These are phyloP conservation scores for Ustilago loliicola DNA, from an alignment of 1,284 basidiomycete genomes.

Conservation along the genomic window DNA sequence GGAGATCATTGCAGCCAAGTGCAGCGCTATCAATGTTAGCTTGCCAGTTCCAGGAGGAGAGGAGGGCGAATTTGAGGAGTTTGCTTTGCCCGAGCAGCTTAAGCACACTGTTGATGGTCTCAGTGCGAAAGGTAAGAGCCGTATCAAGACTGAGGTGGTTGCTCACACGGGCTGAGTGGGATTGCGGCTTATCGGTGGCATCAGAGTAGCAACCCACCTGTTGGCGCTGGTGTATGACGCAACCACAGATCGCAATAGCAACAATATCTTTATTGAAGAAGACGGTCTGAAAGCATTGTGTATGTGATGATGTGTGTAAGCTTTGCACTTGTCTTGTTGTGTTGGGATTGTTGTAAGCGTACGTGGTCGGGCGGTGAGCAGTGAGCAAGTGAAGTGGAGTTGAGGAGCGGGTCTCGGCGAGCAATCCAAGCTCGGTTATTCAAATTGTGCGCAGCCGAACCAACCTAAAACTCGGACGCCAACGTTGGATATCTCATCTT, in stretches of 20 bases:
- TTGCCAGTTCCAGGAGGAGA: conserved; percentile 88
- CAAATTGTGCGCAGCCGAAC: conserved; percentile 12
- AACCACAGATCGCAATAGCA: not conserved
- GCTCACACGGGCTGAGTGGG: conserved; percentile 56
- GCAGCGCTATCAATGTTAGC: conserved; percentile 91
- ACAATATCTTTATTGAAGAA: not conserved
- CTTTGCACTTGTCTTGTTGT: too few species aligned
- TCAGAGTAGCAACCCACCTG: not conserved
- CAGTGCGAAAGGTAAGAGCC: conserved; percentile 78
- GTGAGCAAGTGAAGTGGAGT: not conserved
- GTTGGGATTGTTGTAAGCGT: not conserved
- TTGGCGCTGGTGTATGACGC: not conserved
- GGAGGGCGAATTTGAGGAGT: conserved; percentile 91
- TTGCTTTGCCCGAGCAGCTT: conserved; percentile 95
- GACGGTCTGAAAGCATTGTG: too few species aligned
- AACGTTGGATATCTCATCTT: not conserved
- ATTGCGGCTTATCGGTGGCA: not conserved
- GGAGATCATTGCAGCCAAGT: conserved; percentile 96
- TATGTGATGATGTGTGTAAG: too few species aligned
- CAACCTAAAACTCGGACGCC: conserved; percentile 10
- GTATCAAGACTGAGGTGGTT: conserved; percentile 65
- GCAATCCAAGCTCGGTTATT: conserved; percentile 16
- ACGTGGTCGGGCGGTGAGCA: not conserved
- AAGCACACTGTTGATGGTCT: conserved; percentile 84
- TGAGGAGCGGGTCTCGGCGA: not conserved